Evolutionary conservation across 2,329 filamentous ascomycete species (phyloP).

Genomic region (Coniosporium tulheliwenetii): DNA sequence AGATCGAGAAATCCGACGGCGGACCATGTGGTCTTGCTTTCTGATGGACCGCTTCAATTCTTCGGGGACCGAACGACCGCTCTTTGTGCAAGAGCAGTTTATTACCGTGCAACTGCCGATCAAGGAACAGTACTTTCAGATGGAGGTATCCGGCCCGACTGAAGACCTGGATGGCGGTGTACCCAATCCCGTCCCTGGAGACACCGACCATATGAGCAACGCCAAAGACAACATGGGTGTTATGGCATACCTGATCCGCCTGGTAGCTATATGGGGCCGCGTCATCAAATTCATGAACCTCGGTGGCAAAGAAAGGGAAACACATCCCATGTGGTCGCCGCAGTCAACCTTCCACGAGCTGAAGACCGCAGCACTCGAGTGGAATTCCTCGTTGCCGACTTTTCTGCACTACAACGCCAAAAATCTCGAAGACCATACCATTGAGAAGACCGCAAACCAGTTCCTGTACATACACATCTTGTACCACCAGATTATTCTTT

Average conservation of each 20-base stretch:
- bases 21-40: slow-evolving; percentile 98
- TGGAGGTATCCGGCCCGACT: slow-evolving; percentile 79
- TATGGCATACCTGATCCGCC: slow-evolving; percentile 73
- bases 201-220: slow-evolving; percentile 49
- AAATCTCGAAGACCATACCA: slow-evolving; percentile 72
- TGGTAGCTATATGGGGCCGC: slow-evolving; percentile 77
- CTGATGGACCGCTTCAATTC: slow-evolving; percentile 97
- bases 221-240: slow-evolving; percentile 83
- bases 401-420: slow-evolving; percentile 60
- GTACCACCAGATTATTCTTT: slow-evolving; percentile 77
- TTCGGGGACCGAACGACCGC: slow-evolving; percentile 80
- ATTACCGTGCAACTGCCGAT: slow-evolving; percentile 82
- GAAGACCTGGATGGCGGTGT: slow-evolving; percentile 65
- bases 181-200: slow-evolving; percentile 43
- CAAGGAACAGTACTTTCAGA: slow-evolving; percentile 75
- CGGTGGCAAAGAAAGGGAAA: slow-evolving; percentile 67
- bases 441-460: slow-evolving; percentile 75
- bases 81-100: slow-evolving; percentile 79
- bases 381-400: slow-evolving; percentile 53
- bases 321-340: slow-evolving; percentile 63
- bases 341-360: slow-evolving; percentile 64
- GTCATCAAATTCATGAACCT: slow-evolving; percentile 84
- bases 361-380: slow-evolving; percentile 53
- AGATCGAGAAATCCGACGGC: slow-evolving; percentile 79
- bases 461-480: slow-evolving; percentile 86